These are phyloP conservation scores for Oryza punctata DNA, from an alignment of 176 grass and related monocot genomes.

Conservation along the genomic window DNA sequence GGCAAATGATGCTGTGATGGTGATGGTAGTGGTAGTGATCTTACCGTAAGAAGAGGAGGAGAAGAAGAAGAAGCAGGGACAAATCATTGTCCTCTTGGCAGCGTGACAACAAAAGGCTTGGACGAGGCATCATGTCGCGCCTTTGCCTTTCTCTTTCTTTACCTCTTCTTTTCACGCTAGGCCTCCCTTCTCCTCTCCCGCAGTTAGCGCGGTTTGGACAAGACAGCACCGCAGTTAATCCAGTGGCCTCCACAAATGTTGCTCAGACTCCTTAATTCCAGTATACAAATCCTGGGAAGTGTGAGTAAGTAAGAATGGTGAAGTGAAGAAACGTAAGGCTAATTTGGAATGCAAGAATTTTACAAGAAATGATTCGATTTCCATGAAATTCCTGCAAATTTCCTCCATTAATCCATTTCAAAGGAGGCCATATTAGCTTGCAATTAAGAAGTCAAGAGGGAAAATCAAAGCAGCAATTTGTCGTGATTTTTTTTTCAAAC, in stretches of 20 bases:
- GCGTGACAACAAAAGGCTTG: conserved; percentile 49
- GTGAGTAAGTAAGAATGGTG: neutral
- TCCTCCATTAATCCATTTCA: no score
- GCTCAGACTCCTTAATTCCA: neutral
- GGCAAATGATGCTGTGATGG: neutral
- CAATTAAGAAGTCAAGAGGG: no score
- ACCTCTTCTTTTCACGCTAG: conserved; percentile 30
- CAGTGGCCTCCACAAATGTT: neutral
- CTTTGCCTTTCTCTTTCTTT: conserved; percentile 7
- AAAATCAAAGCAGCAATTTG: no score
- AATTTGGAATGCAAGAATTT: no score
- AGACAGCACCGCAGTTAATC: neutral
- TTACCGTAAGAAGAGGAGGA: conserved; percentile 4
- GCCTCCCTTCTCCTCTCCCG: neutral
- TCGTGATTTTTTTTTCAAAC: no score
- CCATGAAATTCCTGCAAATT: no score
- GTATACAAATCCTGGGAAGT: neutral
- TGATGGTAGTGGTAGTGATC: conserved; percentile 9
- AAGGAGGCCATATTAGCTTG: neutral
- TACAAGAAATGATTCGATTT: no score
- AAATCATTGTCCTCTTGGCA: conserved; percentile 34
- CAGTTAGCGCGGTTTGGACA: neutral
- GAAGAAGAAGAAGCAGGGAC: neutral
- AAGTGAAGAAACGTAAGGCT: no score
- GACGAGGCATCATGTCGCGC: conserved; percentile 30